A percentile compares a stretch with the other conserved stretches of the same genome.
Evolutionary conservation across 1,139 yeast genomes (phyloP).

Genomic region (Yamadazyma songkhlaensis): DNA sequence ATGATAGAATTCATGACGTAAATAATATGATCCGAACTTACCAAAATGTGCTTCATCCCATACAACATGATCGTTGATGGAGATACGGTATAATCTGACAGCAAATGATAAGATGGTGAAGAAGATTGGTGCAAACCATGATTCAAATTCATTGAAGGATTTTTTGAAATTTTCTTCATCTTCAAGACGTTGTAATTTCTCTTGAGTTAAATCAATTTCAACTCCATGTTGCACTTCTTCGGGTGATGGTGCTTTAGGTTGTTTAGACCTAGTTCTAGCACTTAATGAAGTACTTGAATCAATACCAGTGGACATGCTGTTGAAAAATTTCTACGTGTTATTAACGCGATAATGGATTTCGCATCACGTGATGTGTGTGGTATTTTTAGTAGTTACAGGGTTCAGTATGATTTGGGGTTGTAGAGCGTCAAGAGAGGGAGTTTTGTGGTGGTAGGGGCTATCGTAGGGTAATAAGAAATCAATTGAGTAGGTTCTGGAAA

Average conservation of each 20-base stretch:
- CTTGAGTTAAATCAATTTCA: slow-evolving; percentile 18
- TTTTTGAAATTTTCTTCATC: slow-evolving; percentile 30
- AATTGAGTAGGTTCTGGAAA: background rate
- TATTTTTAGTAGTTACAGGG: too few species aligned
- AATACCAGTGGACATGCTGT: slow-evolving; percentile 7
- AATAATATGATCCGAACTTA: slow-evolving; percentile 88
- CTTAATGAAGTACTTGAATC: slow-evolving; percentile 7
- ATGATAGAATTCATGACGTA: slow-evolving; percentile 90
- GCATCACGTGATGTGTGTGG: background rate
- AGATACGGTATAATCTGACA: slow-evolving; percentile 53
- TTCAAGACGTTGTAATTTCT: slow-evolving; percentile 27
- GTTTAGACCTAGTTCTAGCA: slow-evolving; percentile 15
- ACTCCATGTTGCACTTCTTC: slow-evolving; percentile 11
- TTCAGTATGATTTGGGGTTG: background rate
- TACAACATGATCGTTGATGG: slow-evolving; percentile 50
- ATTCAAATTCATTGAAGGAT: slow-evolving; percentile 31
- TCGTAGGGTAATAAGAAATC: too few species aligned
- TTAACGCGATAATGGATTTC: slow-evolving; percentile 2
- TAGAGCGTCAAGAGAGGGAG: background rate
- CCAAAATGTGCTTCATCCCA: slow-evolving; percentile 87
- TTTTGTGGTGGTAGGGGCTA: too few species aligned
- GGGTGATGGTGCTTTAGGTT: slow-evolving; percentile 8
- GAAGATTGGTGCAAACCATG: slow-evolving; percentile 42
- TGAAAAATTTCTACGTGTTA: slow-evolving; percentile 5
- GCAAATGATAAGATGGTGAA: slow-evolving; percentile 49